These are phyloP conservation scores for Discostella stelligera DNA, from an alignment of 352 stramenopile genomes.

Conservation along the genomic window DNA sequence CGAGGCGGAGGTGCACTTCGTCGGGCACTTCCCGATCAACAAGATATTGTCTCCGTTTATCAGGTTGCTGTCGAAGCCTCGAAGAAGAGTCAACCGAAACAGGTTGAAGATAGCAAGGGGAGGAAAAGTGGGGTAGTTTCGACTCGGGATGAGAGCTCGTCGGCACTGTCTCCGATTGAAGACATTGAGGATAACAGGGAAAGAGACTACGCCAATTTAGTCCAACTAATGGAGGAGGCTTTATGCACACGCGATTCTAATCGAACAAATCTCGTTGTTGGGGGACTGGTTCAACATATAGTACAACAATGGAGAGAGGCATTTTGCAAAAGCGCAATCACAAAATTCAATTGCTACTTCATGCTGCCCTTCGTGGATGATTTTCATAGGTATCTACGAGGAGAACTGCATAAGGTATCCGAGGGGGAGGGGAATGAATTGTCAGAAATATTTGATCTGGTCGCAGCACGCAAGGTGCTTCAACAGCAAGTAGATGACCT, in stretches of 20 bases:
- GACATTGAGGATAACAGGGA: constrained; percentile 51
- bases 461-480: constrained; percentile 61
- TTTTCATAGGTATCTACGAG: constrained; percentile 81
- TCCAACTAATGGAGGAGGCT: constrained; percentile 84
- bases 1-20: constrained; percentile 74
- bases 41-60: constrained; percentile 81
- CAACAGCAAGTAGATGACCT: constrained; percentile 72
- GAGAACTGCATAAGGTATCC: constrained; percentile 78
- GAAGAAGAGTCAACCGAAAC: constrained; percentile 42
- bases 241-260: constrained; percentile 74
- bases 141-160: constrained; percentile 37
- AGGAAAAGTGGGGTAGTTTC: constrained; percentile 29
- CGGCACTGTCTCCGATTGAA: constrained; percentile 39
- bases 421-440: constrained; percentile 68
- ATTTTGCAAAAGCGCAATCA: constrained; percentile 80
- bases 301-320: constrained; percentile 79
- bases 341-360: constrained; percentile 88
- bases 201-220: constrained; percentile 80
- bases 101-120: constrained; percentile 39
- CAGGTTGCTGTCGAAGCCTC: constrained; percentile 72
- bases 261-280: constrained; percentile 81
- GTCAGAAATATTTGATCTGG: constrained; percentile 82
- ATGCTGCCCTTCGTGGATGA: constrained; percentile 85
- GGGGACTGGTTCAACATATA: constrained; percentile 83
- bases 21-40: constrained; percentile 77